phyloP scores from a whole-genome alignment of 148 eudicot species.

The Dianthus caryophyllus region DNA sequence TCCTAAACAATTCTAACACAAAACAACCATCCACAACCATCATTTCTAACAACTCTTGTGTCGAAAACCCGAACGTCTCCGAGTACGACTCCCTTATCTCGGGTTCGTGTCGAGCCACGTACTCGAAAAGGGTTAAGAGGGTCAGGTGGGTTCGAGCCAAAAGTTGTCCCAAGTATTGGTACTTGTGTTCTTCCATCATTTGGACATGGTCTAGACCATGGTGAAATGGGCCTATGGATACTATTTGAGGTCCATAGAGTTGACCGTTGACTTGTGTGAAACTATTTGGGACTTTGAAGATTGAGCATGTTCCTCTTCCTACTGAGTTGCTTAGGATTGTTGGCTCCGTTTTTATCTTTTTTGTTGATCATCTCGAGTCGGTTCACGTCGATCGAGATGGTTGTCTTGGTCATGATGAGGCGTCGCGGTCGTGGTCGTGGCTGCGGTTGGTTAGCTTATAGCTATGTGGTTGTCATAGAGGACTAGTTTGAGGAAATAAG shows the following conservation, averaged over 20 bases:
- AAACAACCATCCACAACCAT: conserved; percentile 87
- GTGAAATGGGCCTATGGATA: conserved; percentile 77
- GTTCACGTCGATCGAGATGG: conserved; percentile 12
- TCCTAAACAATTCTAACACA: conserved; percentile 62
- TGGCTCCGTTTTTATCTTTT: conserved; percentile 35
- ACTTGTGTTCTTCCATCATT: conserved; percentile 81
- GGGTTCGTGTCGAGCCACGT: conserved; percentile 41
- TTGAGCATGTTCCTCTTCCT: conserved; percentile 59
- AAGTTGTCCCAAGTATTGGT: conserved; percentile 48
- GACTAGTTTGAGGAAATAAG: no score
- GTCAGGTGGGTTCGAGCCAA: conserved; percentile 29
- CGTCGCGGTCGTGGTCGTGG: no score
- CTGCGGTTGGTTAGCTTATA: no score
- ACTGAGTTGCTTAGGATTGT: conserved; percentile 48
- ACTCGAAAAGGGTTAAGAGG: conserved; percentile 31
- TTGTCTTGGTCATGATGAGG: no score
- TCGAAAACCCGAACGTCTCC: conserved; percentile 21
- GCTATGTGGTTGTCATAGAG: no score
- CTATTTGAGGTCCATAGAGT: conserved; percentile 55
- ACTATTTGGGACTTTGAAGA: conserved; percentile 64
- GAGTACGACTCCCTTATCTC: conserved; percentile 60
- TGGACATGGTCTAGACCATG: conserved; percentile 38
- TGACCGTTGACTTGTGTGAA: conserved; percentile 42
- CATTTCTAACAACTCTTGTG: conserved; percentile 49
- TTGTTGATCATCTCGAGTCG: conserved; percentile 20